phyloP scores from a whole-genome alignment of 306 rosid species.

The Malus sylvestris region DNA sequence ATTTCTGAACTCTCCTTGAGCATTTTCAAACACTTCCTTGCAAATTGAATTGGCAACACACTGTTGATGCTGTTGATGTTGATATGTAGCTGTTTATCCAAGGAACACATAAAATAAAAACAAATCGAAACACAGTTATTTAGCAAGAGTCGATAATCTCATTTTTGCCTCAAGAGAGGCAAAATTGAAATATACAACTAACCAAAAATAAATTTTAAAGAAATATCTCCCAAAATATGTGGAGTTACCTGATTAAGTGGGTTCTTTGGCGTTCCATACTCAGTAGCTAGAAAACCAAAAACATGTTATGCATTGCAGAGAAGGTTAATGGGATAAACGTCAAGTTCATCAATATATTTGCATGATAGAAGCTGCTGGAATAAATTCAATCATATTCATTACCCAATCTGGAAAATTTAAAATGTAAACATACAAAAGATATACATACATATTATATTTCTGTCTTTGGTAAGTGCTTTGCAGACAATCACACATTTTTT shows the following conservation, averaged over 20 bases:
- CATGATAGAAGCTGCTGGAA: not conserved
- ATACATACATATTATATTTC: no score
- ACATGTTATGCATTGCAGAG: not conserved
- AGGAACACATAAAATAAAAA: constrained; percentile 39
- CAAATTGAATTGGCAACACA: constrained; percentile 52
- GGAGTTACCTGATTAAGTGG: not conserved
- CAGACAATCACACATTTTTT: no score
- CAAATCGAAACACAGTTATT: no score
- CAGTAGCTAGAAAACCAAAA: not conserved
- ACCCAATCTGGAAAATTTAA: no score
- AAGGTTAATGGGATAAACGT: not conserved
- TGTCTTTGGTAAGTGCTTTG: no score
- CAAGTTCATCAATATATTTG: not conserved
- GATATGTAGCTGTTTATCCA: constrained; percentile 57
- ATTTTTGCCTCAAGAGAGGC: no score
- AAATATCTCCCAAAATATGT: no score
- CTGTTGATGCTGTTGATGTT: constrained; percentile 5
- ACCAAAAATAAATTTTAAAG: no score
- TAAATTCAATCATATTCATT: no score
- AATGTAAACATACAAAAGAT: no score
- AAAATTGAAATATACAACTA: no score
- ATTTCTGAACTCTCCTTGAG: constrained; percentile 58
- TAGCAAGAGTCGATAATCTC: no score
- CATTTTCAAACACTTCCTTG: constrained; percentile 67
- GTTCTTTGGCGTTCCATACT: not conserved